phyloP scores from a whole-genome alignment of 352 stramenopile species.

The Pelagophyceae sp. region DNA sequence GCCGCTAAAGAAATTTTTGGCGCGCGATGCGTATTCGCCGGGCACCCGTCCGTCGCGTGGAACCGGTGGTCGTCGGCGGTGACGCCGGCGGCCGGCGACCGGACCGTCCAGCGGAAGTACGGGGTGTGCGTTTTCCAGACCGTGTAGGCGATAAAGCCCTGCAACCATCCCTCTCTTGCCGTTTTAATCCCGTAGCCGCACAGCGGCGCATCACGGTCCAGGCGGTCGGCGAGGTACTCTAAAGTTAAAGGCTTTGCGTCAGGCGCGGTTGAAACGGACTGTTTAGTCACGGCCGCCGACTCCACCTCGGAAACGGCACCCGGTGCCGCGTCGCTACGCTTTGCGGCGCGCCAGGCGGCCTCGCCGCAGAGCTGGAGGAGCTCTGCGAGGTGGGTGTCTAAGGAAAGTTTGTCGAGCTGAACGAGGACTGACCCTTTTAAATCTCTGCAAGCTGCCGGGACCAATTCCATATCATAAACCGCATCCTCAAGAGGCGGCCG shows the following conservation, averaged over 20 bases:
- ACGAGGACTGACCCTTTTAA: slow-evolving; percentile 19
- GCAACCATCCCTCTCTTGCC: slow-evolving; percentile 41
- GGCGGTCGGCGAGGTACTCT: slow-evolving; percentile 59
- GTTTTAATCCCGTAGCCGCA: slow-evolving; percentile 44
- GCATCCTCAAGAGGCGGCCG: slow-evolving; percentile 18
- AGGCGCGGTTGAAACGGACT: slow-evolving; percentile 6
- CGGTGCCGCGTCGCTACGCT: not conserved
- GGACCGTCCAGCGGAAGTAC: slow-evolving; percentile 57
- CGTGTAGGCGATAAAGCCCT: slow-evolving; percentile 60
- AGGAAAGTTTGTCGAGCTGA: slow-evolving; percentile 37
- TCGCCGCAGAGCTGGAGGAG: slow-evolving; percentile 58
- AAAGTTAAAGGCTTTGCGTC: slow-evolving; percentile 52
- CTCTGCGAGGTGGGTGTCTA: too few relatives aligned
- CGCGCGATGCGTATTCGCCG: too few relatives aligned
- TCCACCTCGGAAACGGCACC: too few relatives aligned
- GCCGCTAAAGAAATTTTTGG: slow-evolving; percentile 26
- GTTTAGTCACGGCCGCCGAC: not conserved
- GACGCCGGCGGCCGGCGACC: slow-evolving; percentile 43
- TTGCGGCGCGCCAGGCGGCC: slow-evolving; percentile 23
- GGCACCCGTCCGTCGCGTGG: slow-evolving; percentile 38
- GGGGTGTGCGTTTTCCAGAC: slow-evolving; percentile 64
- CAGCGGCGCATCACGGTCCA: slow-evolving; percentile 58
- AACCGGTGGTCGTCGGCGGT: slow-evolving; percentile 38
- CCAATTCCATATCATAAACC: slow-evolving; percentile 23
- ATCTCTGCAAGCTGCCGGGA: slow-evolving; percentile 15